A percentile compares a stretch with the other conserved stretches of the same genome.
Conservation (phyloP, 2,329 filamentous ascomycete genomes). For the Thielaviopsis populi region DNA sequence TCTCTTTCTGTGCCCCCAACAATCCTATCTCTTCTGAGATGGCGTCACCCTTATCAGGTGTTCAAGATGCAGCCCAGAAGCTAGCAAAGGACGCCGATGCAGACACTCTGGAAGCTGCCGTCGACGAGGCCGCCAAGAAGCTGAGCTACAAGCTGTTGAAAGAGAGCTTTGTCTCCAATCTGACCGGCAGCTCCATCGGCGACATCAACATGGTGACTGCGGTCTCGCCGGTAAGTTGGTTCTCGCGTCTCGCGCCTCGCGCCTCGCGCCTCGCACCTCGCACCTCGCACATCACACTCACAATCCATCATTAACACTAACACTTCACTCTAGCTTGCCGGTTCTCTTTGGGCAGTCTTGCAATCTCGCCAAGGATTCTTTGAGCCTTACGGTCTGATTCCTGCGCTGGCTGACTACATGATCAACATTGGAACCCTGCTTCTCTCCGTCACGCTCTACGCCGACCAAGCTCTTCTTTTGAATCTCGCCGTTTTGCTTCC, state of each 20-base stretch:
- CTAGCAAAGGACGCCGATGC: slow-evolving; percentile 9
- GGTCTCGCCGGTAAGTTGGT: slow-evolving; percentile 58
- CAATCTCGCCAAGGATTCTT: slow-evolving; percentile 78
- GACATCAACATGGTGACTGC: slow-evolving; percentile 82
- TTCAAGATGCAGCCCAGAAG: not conserved
- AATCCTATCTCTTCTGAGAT: not conserved
- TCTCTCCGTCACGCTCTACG: slow-evolving; percentile 75
- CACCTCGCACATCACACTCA: too few relatives aligned
- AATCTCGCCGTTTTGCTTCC: slow-evolving; percentile 59
- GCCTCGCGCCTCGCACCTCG: not conserved
- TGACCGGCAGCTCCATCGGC: slow-evolving; percentile 64
- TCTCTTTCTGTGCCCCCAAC: not conserved
- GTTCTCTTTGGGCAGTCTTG: slow-evolving; percentile 76
- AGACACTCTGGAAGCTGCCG: slow-evolving; percentile 26
- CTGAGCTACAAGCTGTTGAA: slow-evolving; percentile 71
- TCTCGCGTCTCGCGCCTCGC: too few relatives aligned
- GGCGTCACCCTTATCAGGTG: not conserved
- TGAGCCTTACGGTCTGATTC: slow-evolving; percentile 52
- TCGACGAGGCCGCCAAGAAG: slow-evolving; percentile 23
- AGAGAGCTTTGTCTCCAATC: slow-evolving; percentile 87
- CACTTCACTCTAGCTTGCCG: slow-evolving; percentile 45
- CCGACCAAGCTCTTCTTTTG: slow-evolving; percentile 45
- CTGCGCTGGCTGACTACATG: slow-evolving; percentile 65
- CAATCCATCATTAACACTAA: slow-evolving; percentile 15
- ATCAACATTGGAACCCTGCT: slow-evolving; percentile 73